phyloP scores from a whole-genome alignment of 1,284 basidiomycete genomes.

The Baeospora myosura region DNA sequence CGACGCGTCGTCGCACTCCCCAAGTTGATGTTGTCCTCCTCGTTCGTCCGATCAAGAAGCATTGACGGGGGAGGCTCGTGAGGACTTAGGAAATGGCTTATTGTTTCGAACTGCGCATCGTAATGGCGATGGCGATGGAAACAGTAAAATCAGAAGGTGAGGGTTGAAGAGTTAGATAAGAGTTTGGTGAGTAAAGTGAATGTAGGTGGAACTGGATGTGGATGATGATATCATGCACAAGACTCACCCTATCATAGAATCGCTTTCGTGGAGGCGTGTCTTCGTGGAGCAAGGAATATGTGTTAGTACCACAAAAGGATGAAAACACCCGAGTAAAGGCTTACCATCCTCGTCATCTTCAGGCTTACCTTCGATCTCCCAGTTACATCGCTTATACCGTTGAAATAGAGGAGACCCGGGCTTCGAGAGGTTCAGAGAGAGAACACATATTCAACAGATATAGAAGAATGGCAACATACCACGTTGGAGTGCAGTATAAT shows the following conservation, averaged over 20 bases:
- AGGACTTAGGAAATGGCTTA: constrained; percentile 67
- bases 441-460: too few species aligned
- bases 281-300: constrained; percentile 24
- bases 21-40: constrained; percentile 68
- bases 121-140: constrained; percentile 1
- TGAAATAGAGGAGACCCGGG: constrained; percentile 84
- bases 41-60: constrained; percentile 79
- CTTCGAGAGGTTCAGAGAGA: constrained; percentile 32
- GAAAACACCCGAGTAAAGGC: constrained; percentile 10
- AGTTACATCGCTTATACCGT: constrained; percentile 82
- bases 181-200: neutral
- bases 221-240: neutral
- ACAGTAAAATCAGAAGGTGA: too few species aligned
- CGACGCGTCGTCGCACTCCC: constrained; percentile 68
- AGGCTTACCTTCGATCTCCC: constrained; percentile 69
- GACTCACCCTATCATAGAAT: constrained; percentile 56
- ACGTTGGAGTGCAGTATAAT: constrained; percentile 82
- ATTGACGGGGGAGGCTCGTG: constrained; percentile 69
- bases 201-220: neutral
- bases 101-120: constrained; percentile 54
- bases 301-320: constrained; percentile 7
- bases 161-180: too few species aligned
- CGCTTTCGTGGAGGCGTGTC: constrained; percentile 61
- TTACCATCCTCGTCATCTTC: constrained; percentile 74
- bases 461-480: constrained; percentile 37